phyloP scores from a whole-genome alignment of 2,329 filamentous ascomycete genomes.

The Leptographium flavum region DNA sequence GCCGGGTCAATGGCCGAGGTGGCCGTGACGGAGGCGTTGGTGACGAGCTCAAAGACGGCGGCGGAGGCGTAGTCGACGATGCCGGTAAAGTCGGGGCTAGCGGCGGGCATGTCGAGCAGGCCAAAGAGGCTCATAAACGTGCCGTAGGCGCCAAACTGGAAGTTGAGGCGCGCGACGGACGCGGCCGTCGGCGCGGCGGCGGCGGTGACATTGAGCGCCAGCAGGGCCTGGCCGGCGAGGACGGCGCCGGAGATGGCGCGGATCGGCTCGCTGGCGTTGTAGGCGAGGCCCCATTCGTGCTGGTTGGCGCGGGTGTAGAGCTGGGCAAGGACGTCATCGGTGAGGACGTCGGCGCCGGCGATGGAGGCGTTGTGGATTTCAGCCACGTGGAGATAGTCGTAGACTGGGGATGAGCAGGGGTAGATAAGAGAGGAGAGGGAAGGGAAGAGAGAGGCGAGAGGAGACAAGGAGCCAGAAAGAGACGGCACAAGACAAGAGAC shows the following conservation, averaged over 20 bases:
- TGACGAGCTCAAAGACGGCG: slow-evolving; percentile 64
- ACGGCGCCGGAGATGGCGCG: slow-evolving; percentile 44
- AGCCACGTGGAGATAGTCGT: slow-evolving; percentile 45
- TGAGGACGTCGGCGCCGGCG: slow-evolving; percentile 43
- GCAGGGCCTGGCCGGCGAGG: slow-evolving; percentile 39
- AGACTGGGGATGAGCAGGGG: slow-evolving; percentile 25
- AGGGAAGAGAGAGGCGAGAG: background rate
- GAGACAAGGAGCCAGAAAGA: background rate
- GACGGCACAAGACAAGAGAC: background rate
- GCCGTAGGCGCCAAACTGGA: slow-evolving; percentile 48
- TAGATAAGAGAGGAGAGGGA: background rate
- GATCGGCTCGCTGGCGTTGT: slow-evolving; percentile 57
- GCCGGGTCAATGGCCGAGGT: slow-evolving; percentile 17
- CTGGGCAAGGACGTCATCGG: slow-evolving; percentile 40
- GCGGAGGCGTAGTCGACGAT: slow-evolving; percentile 73
- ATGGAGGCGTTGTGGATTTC: slow-evolving; percentile 48
- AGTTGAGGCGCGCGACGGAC: slow-evolving; percentile 25
- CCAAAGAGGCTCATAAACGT: slow-evolving; percentile 51
- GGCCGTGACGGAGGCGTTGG: slow-evolving; percentile 31
- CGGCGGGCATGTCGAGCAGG: slow-evolving; percentile 34
- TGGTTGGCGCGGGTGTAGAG: slow-evolving; percentile 60
- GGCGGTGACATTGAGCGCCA: slow-evolving; percentile 37
- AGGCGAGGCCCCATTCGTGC: slow-evolving; percentile 74
- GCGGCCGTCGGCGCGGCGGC: slow-evolving; percentile 15
- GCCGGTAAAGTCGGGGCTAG: slow-evolving; percentile 52